These are phyloP conservation scores for Anthoceros angustus DNA, from an alignment of 225 moss, liverwort and hornwort species.

Conservation along the genomic window DNA sequence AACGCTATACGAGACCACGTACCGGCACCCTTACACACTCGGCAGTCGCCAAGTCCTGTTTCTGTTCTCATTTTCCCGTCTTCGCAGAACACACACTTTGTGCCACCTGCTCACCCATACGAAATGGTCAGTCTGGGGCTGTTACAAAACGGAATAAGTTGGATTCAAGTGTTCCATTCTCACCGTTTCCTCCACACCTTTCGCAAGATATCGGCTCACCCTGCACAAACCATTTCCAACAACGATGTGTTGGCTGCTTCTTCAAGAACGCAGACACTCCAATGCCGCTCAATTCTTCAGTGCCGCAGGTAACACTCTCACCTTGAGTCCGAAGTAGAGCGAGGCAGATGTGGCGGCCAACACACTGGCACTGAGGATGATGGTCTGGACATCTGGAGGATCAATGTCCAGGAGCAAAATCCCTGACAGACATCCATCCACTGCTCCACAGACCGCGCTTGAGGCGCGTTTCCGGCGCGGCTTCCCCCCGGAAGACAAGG, in stretches of 20 bases:
- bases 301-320: background rate
- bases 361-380: conserved; percentile 69
- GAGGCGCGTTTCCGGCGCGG: background rate
- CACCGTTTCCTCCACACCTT: conserved; percentile 95
- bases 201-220: conserved; percentile 79
- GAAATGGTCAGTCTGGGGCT: background rate
- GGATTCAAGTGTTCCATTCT: conserved; percentile 10
- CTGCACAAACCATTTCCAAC: conserved; percentile 32
- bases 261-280: background rate
- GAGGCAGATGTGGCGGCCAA: conserved; percentile 71
- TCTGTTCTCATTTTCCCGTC: conserved; percentile 84
- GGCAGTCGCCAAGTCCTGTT: conserved; percentile 51
- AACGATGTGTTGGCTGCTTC: background rate
- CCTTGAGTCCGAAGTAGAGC: conserved; percentile 90
- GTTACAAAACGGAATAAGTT: background rate
- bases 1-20: background rate
- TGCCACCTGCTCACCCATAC: conserved; percentile 48
- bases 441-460: background rate
- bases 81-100: conserved; percentile 75
- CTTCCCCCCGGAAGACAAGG: background rate
- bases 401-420: conserved; percentile 45
- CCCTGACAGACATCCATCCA: background rate
- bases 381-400: conserved; percentile 61
- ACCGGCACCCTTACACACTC: conserved; percentile 94
- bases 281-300: background rate